Conservation (phyloP, 768 basidiomycete species). For the Agrocybe chaxingu region DNA sequence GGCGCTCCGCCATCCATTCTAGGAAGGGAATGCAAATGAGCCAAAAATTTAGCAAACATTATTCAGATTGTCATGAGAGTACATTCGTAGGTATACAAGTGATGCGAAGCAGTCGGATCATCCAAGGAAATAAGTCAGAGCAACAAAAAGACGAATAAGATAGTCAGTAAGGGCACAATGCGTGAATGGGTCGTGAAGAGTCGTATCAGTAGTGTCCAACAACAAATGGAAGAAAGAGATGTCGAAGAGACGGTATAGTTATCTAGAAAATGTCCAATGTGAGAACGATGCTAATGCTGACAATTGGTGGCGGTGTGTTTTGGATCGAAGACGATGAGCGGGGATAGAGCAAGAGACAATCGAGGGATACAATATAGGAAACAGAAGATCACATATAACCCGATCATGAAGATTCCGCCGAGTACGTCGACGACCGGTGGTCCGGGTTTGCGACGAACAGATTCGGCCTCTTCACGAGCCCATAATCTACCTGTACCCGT, state of each 20-base stretch:
- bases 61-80: too few relatives aligned
- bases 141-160: background rate
- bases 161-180: background rate
- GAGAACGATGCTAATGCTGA: constrained; percentile 7
- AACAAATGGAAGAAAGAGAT: too few relatives aligned
- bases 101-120: too few relatives aligned
- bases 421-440: constrained; percentile 18
- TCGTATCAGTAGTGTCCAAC: too few relatives aligned
- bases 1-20: too few relatives aligned
- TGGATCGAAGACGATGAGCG: background rate
- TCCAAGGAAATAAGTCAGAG: background rate
- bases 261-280: too few relatives aligned
- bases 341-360: background rate
- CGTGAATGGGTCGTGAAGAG: background rate
- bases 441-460: constrained; percentile 79
- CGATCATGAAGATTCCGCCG: constrained; percentile 2
- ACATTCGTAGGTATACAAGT: too few relatives aligned
- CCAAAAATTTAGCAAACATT: too few relatives aligned
- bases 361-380: background rate
- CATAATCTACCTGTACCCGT: constrained; percentile 50
- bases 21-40: too few relatives aligned
- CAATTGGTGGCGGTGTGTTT: constrained; percentile 2
- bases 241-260: too few relatives aligned
- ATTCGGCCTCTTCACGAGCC: constrained; percentile 58
- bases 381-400: background rate